Evolutionary conservation across 2,329 filamentous ascomycete genomes (phyloP).

Genomic region (Phaeoacremonium minimum): DNA sequence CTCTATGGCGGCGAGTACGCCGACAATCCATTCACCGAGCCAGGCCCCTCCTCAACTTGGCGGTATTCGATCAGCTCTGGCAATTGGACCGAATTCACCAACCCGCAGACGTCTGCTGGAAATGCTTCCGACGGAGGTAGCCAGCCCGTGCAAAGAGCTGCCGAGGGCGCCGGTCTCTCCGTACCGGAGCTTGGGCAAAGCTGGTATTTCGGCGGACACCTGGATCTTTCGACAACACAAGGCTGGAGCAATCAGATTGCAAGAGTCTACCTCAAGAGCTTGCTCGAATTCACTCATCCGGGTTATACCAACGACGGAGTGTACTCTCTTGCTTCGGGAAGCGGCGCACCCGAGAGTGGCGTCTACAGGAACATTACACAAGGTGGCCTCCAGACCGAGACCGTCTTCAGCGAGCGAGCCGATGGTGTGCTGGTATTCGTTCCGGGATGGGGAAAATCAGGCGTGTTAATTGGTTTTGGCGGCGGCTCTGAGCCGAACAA

Average conservation of each 20-base stretch:
- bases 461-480: constrained; percentile 67
- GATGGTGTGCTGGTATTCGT: constrained; percentile 71
- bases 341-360: constrained; percentile 56
- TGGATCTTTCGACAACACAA: constrained; percentile 52
- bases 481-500: constrained; percentile 62
- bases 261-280: constrained; percentile 67
- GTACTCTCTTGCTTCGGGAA: constrained; percentile 43
- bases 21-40: constrained; percentile 53
- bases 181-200: constrained; percentile 66
- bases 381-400: constrained; percentile 61
- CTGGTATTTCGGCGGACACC: constrained; percentile 76
- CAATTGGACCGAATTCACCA: constrained; percentile 58
- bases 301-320: constrained; percentile 63
- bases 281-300: constrained; percentile 74
- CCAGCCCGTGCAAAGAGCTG: constrained; percentile 60
- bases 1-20: constrained; percentile 74
- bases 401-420: constrained; percentile 68
- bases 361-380: constrained; percentile 71
- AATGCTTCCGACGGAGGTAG: constrained; percentile 54
- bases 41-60: constrained; percentile 62
- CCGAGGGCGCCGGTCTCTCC: constrained; percentile 69
- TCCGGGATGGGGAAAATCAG: constrained; percentile 67
- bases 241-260: constrained; percentile 65
- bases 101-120: constrained; percentile 59
- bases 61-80: constrained; percentile 58